phyloP scores from a whole-genome alignment of 176 grass and related monocot genomes.

The Oryza longistaminata region DNA sequence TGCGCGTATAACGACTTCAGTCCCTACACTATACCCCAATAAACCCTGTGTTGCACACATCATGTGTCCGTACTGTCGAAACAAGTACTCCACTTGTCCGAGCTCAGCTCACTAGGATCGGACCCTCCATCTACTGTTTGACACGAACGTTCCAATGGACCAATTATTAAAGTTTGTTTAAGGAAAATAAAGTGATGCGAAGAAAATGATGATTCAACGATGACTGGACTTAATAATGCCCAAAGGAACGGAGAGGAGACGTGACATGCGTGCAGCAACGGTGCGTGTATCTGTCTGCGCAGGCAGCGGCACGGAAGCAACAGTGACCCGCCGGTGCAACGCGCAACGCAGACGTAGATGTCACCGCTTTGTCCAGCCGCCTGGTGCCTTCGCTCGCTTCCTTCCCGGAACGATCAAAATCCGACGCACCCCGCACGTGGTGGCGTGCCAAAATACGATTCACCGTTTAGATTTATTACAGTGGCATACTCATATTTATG shows the following conservation, averaged over 20 bases:
- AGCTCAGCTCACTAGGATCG: background rate
- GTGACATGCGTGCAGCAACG: background rate
- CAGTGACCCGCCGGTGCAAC: slow-evolving; percentile 35
- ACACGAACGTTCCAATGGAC: background rate
- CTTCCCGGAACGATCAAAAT: background rate
- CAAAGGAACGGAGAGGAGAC: background rate
- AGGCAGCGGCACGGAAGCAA: background rate
- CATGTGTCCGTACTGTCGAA: background rate
- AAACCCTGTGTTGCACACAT: background rate
- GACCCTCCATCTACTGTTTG: background rate
- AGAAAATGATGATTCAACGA: background rate
- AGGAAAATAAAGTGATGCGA: too few species aligned
- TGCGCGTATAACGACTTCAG: background rate
- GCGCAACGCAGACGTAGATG: slow-evolving; percentile 16
- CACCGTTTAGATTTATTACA: too few species aligned
- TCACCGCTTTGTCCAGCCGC: background rate
- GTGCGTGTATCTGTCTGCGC: background rate
- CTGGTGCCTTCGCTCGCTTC: background rate
- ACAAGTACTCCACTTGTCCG: background rate
- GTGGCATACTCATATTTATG: too few species aligned
- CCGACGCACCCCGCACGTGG: background rate
- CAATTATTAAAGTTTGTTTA: background rate
- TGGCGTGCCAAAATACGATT: background rate
- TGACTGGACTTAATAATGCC: background rate
- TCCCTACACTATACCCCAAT: background rate